These are phyloP conservation scores for Penicillium goetzii DNA, from an alignment of 495 filamentous ascomycete genomes.

Conservation along the genomic window DNA sequence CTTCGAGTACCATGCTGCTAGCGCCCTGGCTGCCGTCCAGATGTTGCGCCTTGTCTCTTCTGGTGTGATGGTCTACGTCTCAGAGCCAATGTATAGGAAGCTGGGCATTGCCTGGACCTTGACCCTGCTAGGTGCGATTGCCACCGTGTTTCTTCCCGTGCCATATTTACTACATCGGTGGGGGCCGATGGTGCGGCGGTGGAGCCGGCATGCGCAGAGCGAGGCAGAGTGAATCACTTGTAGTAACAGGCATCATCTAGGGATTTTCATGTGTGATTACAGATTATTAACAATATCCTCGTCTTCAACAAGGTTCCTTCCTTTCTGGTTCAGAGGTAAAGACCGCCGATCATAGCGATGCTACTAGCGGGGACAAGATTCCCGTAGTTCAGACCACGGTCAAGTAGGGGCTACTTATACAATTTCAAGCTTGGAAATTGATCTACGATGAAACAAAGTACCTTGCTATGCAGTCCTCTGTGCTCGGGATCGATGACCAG, in stretches of 20 bases:
- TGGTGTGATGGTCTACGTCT: slow-evolving; percentile 46
- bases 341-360: neutral
- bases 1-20: slow-evolving; percentile 45
- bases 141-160: slow-evolving; percentile 51
- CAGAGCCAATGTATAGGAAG: slow-evolving; percentile 49
- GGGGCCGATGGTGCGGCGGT: slow-evolving; percentile 12
- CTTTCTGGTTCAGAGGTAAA: neutral
- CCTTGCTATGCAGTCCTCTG: too few species aligned
- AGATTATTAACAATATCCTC: neutral
- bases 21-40: slow-evolving; percentile 47
- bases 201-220: slow-evolving; percentile 18
- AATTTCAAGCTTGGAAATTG: too few species aligned
- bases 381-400: too few species aligned
- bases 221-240: neutral
- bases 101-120: slow-evolving; percentile 53
- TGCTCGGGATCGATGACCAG: too few species aligned
- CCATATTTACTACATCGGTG: slow-evolving; percentile 45
- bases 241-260: neutral
- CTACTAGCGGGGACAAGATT: neutral
- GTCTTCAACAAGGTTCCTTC: neutral
- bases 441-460: too few species aligned
- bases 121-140: slow-evolving; percentile 50
- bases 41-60: slow-evolving; percentile 50
- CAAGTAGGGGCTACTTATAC: too few species aligned
- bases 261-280: neutral